Base-by-base conservation (phyloP, 2,329 filamentous ascomycete genomes). In the Rugonectria rugulosa region DNA sequence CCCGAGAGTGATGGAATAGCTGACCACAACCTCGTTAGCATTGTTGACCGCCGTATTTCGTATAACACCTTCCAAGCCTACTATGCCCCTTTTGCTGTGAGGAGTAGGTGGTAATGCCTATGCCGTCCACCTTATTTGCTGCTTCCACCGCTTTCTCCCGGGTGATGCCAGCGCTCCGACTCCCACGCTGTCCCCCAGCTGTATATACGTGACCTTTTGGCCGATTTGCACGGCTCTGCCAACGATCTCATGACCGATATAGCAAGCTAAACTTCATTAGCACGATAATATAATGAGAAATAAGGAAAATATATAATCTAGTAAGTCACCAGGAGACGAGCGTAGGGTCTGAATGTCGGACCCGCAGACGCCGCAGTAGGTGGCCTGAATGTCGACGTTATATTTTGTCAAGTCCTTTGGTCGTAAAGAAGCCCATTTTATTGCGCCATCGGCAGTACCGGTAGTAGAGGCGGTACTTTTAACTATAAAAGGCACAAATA, bases 361-460 rank as follows among this genome's bases (percentile, higher is more conserved):
- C 48, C 84, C 86, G 67, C 87, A 89, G 60, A 89, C 80, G 56
- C 86, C 86, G 65, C 85, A 88, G 73, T 88, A 85, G 3, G 83
- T 81, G 60, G 89, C 73, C 66, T 83, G 77, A 62, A 90, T 86
- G 66, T 89, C 87, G 49, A 89, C 73, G 59, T 89, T 85, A 21
- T 78, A 81, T 67, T 88, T 86, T 37, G 85, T 81, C 81, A 84
- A 88, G 15, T 74, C 72, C 76, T 88, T 89, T 31, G 85, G 85
- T 71, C 85, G 77, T 51, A 81, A 88, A 52, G 81, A 72, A 27
- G 73, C 73, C 81, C 81, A 84, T 23, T 74, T 68, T 80, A 84
- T 82, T 44, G 82, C 81, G 51, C 81, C 81, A 3, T 82, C 67
- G 55, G 66, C 72, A 15, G 77, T 67, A 2, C n/a, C n/a, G n/a